Conservation (phyloP, 2,329 filamentous ascomycete species). For the Pseudocercospora crystallina region DNA sequence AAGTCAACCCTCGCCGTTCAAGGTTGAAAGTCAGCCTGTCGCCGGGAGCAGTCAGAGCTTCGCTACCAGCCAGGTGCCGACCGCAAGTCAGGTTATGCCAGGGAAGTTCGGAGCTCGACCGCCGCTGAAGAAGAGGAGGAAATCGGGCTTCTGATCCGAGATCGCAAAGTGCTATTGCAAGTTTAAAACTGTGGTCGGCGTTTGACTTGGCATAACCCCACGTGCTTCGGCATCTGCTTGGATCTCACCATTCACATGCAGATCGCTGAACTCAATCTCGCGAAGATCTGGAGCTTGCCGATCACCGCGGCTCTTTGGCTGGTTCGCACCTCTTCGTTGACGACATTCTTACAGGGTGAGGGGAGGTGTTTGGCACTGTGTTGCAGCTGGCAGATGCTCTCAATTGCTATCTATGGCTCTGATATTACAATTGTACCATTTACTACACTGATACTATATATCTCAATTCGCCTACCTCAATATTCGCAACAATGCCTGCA, state of each 20-base stretch:
- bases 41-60: constrained; percentile 26
- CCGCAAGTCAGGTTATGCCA: constrained; percentile 35
- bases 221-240: constrained; percentile 5
- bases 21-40: constrained; percentile 14
- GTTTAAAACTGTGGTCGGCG: no score
- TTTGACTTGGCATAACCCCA: neutral
- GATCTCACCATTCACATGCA: constrained; percentile 7
- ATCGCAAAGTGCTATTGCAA: no score
- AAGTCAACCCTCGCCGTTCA: constrained; percentile 26
- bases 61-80: constrained; percentile 8
- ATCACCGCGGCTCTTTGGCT: neutral
- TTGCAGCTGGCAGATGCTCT: neutral
- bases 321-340: constrained; percentile 16
- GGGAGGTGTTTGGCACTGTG: no score
- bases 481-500: neutral
- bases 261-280: constrained; percentile 12
- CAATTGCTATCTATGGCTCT: no score
- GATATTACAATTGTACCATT: no score
- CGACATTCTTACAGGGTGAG: constrained; percentile 20
- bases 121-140: constrained; percentile 45
- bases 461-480: no score
- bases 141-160: constrained; percentile 39
- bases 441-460: no score
- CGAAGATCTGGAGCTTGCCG: constrained; percentile 8
- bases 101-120: constrained; percentile 38